Conservation (phyloP, 2,329 filamentous ascomycete species). For the Dothideomycetes sp. region DNA sequence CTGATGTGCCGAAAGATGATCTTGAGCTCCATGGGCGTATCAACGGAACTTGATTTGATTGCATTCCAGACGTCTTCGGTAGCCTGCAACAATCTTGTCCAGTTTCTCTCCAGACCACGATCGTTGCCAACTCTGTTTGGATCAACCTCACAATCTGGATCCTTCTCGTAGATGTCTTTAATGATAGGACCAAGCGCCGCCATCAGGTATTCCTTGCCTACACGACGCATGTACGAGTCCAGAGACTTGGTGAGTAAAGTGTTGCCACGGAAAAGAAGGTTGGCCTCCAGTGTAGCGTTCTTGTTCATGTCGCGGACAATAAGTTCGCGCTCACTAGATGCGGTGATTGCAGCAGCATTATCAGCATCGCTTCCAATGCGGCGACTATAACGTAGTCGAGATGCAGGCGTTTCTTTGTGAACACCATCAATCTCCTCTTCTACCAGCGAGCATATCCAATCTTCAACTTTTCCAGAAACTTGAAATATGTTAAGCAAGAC, state of each 20-base stretch:
- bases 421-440: constrained; percentile 97
- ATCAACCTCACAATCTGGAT: constrained; percentile 91
- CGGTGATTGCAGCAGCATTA: constrained; percentile 8
- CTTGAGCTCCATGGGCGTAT: constrained; percentile 70
- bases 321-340: constrained; percentile 52
- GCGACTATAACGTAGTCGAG: constrained; percentile 55
- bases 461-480: constrained; percentile 68
- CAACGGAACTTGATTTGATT: constrained; percentile 62
- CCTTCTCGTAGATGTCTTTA: constrained; percentile 76
- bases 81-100: constrained; percentile 62
- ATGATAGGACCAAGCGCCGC: constrained; percentile 79
- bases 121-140: constrained; percentile 59
- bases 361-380: constrained; percentile 58
- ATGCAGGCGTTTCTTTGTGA: constrained; percentile 66
- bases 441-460: constrained; percentile 87
- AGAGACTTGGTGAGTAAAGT: constrained; percentile 86
- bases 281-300: constrained; percentile 75
- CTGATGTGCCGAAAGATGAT: constrained; percentile 83
- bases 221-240: constrained; percentile 88
- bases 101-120: constrained; percentile 73
- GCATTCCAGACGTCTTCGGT: constrained; percentile 79
- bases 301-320: constrained; percentile 69
- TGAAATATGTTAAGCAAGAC: constrained; percentile 91
- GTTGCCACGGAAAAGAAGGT: constrained; percentile 89
- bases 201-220: constrained; percentile 87